Conservation (phyloP, 2,329 filamentous ascomycete genomes). For the Claviceps paspali region DNA sequence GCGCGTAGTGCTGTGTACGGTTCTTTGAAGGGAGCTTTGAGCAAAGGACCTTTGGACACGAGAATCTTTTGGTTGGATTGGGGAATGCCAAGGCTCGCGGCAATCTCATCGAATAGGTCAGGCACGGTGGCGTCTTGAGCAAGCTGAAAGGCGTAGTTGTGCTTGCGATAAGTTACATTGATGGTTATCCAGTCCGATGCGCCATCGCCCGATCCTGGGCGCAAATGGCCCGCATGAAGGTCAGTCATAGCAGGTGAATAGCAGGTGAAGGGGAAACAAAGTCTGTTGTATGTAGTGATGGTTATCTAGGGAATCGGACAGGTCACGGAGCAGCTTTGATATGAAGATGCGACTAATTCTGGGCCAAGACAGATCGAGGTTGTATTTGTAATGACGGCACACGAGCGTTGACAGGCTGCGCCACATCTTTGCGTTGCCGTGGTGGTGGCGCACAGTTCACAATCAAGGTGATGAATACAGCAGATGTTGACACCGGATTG, state of each 20-base stretch:
- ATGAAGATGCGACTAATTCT: too few species aligned
- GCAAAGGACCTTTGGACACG: slow-evolving; percentile 46
- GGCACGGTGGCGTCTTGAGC: slow-evolving; percentile 30
- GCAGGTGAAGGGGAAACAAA: too few species aligned
- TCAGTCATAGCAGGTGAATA: neutral
- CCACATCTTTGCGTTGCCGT: neutral
- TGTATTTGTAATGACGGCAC: slow-evolving; percentile 4
- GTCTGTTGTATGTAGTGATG: too few species aligned
- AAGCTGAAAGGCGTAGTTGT: slow-evolving; percentile 28
- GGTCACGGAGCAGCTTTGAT: too few species aligned
- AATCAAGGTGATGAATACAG: too few species aligned
- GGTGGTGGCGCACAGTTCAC: too few species aligned
- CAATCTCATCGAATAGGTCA: slow-evolving; percentile 46
- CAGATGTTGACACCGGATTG: too few species aligned
- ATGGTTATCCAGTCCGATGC: slow-evolving; percentile 24
- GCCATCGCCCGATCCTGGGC: neutral
- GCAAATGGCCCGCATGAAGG: neutral
- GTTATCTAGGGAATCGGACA: too few species aligned
- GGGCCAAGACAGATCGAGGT: too few species aligned
- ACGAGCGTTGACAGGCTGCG: neutral
- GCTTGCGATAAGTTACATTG: slow-evolving; percentile 30
- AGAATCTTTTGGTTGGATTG: slow-evolving; percentile 52
- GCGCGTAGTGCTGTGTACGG: slow-evolving; percentile 32
- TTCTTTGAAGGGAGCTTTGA: slow-evolving; percentile 50
- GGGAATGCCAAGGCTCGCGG: slow-evolving; percentile 41